Evolutionary conservation across 352 stramenopile species (phyloP), one percentile per base, ranked within the genome.

Genomic region (Pilasporangium apinafurcum): DNA sequence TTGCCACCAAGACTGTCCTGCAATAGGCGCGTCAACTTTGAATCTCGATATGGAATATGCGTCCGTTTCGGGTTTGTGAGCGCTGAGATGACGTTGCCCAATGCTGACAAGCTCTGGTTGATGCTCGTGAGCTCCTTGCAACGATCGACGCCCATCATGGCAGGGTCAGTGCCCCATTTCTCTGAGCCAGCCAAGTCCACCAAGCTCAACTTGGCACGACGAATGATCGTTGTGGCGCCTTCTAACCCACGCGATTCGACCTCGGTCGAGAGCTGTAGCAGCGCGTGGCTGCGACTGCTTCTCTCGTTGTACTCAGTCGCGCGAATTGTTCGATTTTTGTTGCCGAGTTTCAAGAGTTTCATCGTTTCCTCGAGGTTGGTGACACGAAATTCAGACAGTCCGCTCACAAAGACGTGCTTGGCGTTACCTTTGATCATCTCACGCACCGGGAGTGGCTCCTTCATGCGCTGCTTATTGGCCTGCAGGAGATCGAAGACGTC

Each of bases 41-140:
- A 97, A 58, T 99, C 96, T 14, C 96, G 82, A 49, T 99, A 99
- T 13, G 96, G 95, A 27, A 99, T 81, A 48, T 97, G 87, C 4
- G 65, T 79, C 29, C 78, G 62, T 36, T 68, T 68, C 2, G 66
- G 56, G 22, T 91, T 78, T 6, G 69, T 72, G 16, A 96, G 66
- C 3, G 85, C 86, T 0, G 83, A 75, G 43, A 96, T 96, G 37
- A 90, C 86, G 39, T 94, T 90, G 6, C 91, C 91, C 8, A 97
- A 62, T 12, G 84, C 86, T 24, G 86, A 94, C 1, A 97, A 52
- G 53, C 74, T 95, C 25, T 92, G 78, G 53, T 97, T 97, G 45
- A 97, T 97, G 40, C 81, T 92, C 21, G 75, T 95, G 45, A 97
- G 65, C 51, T 97, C 89, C 20, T 78, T 86, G 40, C 83, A 73